Evolutionary conservation across 371 early-diverging fungal genomes (phyloP).

Genomic region (Syncephalastrum sp.): DNA sequence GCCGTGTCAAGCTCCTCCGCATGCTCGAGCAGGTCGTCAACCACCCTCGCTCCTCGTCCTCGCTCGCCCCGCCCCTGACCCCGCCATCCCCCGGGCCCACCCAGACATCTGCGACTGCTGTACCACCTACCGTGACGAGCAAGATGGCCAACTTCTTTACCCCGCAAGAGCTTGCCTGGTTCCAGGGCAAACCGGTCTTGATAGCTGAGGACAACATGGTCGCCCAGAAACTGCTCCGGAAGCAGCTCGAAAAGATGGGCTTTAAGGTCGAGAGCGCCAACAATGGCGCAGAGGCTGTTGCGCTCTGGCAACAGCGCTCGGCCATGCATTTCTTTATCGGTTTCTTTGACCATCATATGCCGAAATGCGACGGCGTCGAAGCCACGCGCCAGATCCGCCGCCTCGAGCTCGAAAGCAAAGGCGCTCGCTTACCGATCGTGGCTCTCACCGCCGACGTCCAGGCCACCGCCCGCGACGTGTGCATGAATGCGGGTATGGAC

Average conservation of each 20-base stretch:
- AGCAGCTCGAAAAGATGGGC: constrained; percentile 49
- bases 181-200: constrained; percentile 35
- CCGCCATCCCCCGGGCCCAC: constrained; percentile 4
- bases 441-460: constrained; percentile 63
- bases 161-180: constrained; percentile 31
- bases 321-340: constrained; percentile 38
- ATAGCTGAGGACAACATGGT: constrained; percentile 54
- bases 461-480: constrained; percentile 46
- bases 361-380: constrained; percentile 56
- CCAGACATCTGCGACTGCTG: constrained; percentile 1
- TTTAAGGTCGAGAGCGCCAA: constrained; percentile 48
- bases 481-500: constrained; percentile 58
- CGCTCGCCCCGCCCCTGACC: neutral
- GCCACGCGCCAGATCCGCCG: constrained; percentile 53
- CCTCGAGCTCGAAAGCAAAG: constrained; percentile 22
- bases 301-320: constrained; percentile 34
- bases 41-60: constrained; percentile 12
- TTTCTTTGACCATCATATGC: constrained; percentile 57
- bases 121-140: constrained; percentile 13
- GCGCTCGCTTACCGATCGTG: constrained; percentile 51
- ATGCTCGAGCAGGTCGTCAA: constrained; percentile 35
- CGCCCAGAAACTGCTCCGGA: constrained; percentile 42
- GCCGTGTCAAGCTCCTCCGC: constrained; percentile 49
- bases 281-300: constrained; percentile 47
- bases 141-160: constrained; percentile 39